Base-by-base conservation (phyloP, 805 yeast genomes). In the Cephaloascus albidus region DNA sequence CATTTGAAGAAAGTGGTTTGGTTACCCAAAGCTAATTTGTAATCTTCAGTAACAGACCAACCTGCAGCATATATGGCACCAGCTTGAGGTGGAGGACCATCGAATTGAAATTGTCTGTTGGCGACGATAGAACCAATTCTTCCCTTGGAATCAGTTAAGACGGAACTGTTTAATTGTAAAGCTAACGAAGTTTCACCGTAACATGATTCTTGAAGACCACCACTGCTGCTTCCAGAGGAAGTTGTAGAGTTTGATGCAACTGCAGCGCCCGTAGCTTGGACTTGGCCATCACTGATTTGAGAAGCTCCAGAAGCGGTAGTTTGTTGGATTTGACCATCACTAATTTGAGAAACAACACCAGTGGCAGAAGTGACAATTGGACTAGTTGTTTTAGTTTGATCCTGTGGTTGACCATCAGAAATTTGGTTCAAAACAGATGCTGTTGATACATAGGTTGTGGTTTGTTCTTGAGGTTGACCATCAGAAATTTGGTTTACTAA, bases 11-110 rank as follows among this genome's bases (percentile, higher is more conserved):
- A 82, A 40, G 70, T 67, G 44, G 76, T 76, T 37, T 61, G 54
- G 50, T 63, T 61, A 61, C 86, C 88, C 45, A 81, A 60, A 27
- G 85, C 85, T 53, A 81, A 72, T 60, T 75, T 76, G 17, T 71
- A 80, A 46, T 72, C 73, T 45, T 54, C 50, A 38, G 74, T 64
- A 43, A 76, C 65, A 38, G 77, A 67, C 82, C 81, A 75, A 44
- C 82, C 81, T 36, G 72, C 74, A 46, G 84, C 81, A 52, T 70
- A 74, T 50, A 78, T 72, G 43, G 84, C 70, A 61, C 84, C 85
- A 27, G 83, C 85, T 70, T 82, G 90, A 54, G 89, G 88, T 65
- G 85, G 81, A 42, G 85, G 85, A 56, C 85, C 85, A 56, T 81
- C 85, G 55, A 78, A 79, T 64, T 79, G 86, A 73, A 80, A 78